Base-by-base conservation (phyloP, 2,329 filamentous ascomycete genomes). In the Cercospora sp. region DNA sequence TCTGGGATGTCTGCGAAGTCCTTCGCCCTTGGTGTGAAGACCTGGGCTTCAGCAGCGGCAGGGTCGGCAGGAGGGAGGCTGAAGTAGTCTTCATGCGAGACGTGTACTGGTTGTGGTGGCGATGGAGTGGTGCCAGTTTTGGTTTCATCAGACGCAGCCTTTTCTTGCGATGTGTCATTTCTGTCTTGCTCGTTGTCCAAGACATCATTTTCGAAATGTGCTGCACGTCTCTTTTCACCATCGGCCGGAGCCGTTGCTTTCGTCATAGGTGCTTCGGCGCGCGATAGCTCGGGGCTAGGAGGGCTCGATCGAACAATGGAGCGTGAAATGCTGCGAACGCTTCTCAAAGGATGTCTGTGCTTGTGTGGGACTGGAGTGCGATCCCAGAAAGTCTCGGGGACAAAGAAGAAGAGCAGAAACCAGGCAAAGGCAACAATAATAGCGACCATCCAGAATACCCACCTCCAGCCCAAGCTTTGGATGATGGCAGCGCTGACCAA, bases 351-450 rank as follows among this genome's bases (percentile, higher is more conserved):
- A 13, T 55, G 64, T 30, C 60, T 66, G 13, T 66, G 68, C 69
- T 80, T 80, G 57, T 81, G 78, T 33, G 85, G 82, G 31, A 82
- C 80, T 8, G 94, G 93, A 2, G 90, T 90, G 59, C 94, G 86
- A 78, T 97, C 93, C 94, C 94, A 98, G 73, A 97, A 97, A 0
- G 93, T 97, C 80, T 98, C 94, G 0, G 94, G 94, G 0, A 97
- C 92, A 74, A 97, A 97, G 68, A 97, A 84, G 78, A 97, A 97
- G 1, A 98, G 84, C 2, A 97, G 81, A 20, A 87, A 78, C 42
- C 89, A 85, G 68, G 89, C 89, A 59, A 92, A 86, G 0, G 84
- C 92, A 36, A 93, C 91, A 9, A 97, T 82, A 3, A 97, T 91
- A 0, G 93, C 88, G 57, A 97, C 89, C 65, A 97, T 89, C 90